Evolutionary conservation across 306 rosid species (phyloP), one percentile per base, ranked within the genome.

Genomic region (Begonia peltatifolia): DNA sequence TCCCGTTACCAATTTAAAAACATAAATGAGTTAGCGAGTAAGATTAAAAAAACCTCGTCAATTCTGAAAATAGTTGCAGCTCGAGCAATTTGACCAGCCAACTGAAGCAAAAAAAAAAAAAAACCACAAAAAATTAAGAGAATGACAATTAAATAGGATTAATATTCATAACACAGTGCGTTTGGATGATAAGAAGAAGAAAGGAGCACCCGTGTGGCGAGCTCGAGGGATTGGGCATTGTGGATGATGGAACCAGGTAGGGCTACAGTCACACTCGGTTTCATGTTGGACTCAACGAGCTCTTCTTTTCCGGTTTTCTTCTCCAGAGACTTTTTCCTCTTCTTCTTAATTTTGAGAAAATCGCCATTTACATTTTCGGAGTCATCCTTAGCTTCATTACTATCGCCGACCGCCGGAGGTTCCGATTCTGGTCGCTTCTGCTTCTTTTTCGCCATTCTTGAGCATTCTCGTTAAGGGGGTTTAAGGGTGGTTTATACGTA

Each of bases 71-170:
- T 86, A 11, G 99, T 83, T 12, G 90, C 87, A 7, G 99, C 99
- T 22, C 99, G 99, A 53, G 99, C 94, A 38, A 92, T 83, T 72
- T 83, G 94, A 66, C 99, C 82, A 70, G 94, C 96, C 75, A 92
- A 64, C 99, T 92, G 74, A 51, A 15, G 62, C 17, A 11, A 51
- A 46, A 12, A 36, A 74, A 51, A 13, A 66, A 23, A 12, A 51
- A 51, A 14, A 15, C 9, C 50, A 41, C 16, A 50, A 38, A 57
- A 17, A 22, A 42, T 44, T 4, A 56, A 47, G 60, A 41, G 25
- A 15, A 55, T 11, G 14, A 22, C 22, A 53, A 30, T 14, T 9
- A 56, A 42, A 43, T 30, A 14, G 2, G 20, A 4, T n/a, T 30
- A n/a, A 22, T 11, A 47, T 22, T 8, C 35, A 49, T 35, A 22